These are phyloP conservation scores for Tetracladium marchalianum DNA, from an alignment of 495 filamentous ascomycete species.

Conservation along the genomic window DNA sequence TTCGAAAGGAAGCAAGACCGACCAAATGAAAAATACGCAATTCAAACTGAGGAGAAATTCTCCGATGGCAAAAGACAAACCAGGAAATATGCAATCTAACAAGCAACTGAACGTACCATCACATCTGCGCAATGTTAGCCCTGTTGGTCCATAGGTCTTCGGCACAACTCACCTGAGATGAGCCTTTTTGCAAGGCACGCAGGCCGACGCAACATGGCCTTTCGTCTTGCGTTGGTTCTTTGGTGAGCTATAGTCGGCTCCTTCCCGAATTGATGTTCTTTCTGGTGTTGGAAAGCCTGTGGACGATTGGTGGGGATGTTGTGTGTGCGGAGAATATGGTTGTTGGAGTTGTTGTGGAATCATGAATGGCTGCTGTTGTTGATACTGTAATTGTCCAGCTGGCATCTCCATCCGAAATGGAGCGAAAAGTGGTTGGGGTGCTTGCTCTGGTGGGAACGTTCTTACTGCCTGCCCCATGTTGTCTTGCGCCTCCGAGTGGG, in stretches of 20 bases:
- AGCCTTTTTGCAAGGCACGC: slow-evolving; percentile 94
- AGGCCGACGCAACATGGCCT: slow-evolving; percentile 92
- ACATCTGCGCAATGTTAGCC: slow-evolving; percentile 18
- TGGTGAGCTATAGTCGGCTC: slow-evolving; percentile 30
- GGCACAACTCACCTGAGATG: slow-evolving; percentile 51
- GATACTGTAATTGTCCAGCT: not conserved
- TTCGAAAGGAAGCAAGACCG: slow-evolving; percentile 8
- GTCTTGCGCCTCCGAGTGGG: slow-evolving; percentile 14
- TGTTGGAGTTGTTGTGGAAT: slow-evolving; percentile 22
- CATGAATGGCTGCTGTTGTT: slow-evolving; percentile 12
- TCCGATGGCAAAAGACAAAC: slow-evolving; percentile 9
- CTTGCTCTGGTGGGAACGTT: slow-evolving; percentile 10
- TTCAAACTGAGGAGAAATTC: slow-evolving; percentile 2
- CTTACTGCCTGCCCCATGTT: slow-evolving; percentile 6
- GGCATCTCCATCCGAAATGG: slow-evolving; percentile 9
- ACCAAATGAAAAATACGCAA: slow-evolving; percentile 7
- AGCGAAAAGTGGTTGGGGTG: slow-evolving; percentile 25
- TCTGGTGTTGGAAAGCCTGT: slow-evolving; percentile 29
- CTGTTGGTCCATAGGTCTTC: not conserved
- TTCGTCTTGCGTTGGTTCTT: slow-evolving; percentile 79
- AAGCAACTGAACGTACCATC: slow-evolving; percentile 18
- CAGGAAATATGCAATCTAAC: slow-evolving; percentile 1
- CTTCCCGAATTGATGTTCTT: slow-evolving; percentile 9
- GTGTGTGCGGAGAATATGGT: slow-evolving; percentile 8
- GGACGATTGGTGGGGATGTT: slow-evolving; percentile 11